phyloP scores from a whole-genome alignment of 2,329 filamentous ascomycete species.

The Diaporthe aspalathi region DNA sequence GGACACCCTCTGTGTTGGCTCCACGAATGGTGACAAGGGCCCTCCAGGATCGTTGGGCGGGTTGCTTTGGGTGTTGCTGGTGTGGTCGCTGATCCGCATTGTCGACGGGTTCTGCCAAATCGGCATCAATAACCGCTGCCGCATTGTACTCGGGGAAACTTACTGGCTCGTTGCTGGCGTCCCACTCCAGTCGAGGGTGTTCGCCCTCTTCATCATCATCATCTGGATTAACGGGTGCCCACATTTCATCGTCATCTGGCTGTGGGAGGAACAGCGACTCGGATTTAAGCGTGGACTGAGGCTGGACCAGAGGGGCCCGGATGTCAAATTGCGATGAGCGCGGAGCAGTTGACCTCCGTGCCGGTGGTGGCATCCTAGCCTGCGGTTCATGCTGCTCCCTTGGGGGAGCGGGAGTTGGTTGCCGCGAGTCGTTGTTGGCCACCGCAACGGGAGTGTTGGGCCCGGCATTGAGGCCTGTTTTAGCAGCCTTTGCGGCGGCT shows the following conservation, averaged over 20 bases:
- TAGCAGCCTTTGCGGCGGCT: slow-evolving; percentile 53
- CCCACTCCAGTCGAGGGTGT: slow-evolving; percentile 78
- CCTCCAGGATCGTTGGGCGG: slow-evolving; percentile 7
- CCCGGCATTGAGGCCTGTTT: slow-evolving; percentile 60
- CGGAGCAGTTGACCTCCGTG: slow-evolving; percentile 50
- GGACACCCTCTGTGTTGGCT: slow-evolving; percentile 80
- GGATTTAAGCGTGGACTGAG: slow-evolving; percentile 68
- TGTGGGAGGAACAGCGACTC: slow-evolving; percentile 78
- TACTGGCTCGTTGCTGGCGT: slow-evolving; percentile 74
- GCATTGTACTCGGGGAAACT: slow-evolving; percentile 46
- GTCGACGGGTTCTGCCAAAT: slow-evolving; percentile 54
- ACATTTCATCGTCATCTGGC: slow-evolving; percentile 74
- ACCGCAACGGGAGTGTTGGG: slow-evolving; percentile 54
- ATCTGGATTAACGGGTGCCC: slow-evolving; percentile 74
- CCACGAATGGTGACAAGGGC: slow-evolving; percentile 57
- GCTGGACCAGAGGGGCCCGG: slow-evolving; percentile 50
- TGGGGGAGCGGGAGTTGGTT: slow-evolving; percentile 40
- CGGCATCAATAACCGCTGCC: background rate
- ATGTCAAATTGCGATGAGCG: slow-evolving; percentile 50
- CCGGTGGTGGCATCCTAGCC: slow-evolving; percentile 36
- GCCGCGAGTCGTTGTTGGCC: slow-evolving; percentile 45
- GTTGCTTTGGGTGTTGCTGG: slow-evolving; percentile 38
- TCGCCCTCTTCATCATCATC: slow-evolving; percentile 71
- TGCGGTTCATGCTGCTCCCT: slow-evolving; percentile 25
- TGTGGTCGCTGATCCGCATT: slow-evolving; percentile 42